phyloP scores from a whole-genome alignment of 805 yeast species.

The Candida koratica region DNA sequence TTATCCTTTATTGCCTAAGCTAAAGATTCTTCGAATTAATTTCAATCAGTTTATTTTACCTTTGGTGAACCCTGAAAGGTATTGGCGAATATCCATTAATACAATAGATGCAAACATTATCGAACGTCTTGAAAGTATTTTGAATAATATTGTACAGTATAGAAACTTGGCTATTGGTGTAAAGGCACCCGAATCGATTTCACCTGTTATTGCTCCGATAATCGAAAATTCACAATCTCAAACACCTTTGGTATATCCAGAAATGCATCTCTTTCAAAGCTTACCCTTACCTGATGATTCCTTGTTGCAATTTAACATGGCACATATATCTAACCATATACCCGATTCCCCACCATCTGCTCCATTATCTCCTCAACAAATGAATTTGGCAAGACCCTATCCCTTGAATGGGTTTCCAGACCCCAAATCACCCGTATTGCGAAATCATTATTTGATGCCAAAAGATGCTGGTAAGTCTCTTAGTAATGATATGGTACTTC shows the following conservation, averaged over 20 bases:
- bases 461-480: conserved; percentile 21
- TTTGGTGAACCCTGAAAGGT: conserved; percentile 69
- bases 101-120: conserved; percentile 27
- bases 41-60: conserved; percentile 54
- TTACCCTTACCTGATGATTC: conserved; percentile 6
- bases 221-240: not conserved
- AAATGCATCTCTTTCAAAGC: not conserved
- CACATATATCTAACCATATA: conserved; percentile 23
- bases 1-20: conserved; percentile 67
- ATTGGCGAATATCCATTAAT: conserved; percentile 55
- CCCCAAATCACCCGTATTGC: conserved; percentile 5
- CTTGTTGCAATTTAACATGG: conserved; percentile 13
- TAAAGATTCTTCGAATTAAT: conserved; percentile 52
- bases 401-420: conserved; percentile 1
- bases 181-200: conserved; percentile 6
- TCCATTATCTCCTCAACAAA: conserved; percentile 33
- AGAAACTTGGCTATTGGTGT: conserved; percentile 26
- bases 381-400: not conserved
- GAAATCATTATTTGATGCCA: not conserved
- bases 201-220: not conserved
- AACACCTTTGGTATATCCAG: not conserved
- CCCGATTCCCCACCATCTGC: conserved; percentile 46
- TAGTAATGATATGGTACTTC: conserved; percentile 29
- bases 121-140: conserved; percentile 29
- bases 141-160: conserved; percentile 40